A percentile compares a stretch with the other conserved stretches of the same genome.
Conservation (phyloP, 2,329 filamentous ascomycete genomes). For the Daldinia eschscholtzii region DNA sequence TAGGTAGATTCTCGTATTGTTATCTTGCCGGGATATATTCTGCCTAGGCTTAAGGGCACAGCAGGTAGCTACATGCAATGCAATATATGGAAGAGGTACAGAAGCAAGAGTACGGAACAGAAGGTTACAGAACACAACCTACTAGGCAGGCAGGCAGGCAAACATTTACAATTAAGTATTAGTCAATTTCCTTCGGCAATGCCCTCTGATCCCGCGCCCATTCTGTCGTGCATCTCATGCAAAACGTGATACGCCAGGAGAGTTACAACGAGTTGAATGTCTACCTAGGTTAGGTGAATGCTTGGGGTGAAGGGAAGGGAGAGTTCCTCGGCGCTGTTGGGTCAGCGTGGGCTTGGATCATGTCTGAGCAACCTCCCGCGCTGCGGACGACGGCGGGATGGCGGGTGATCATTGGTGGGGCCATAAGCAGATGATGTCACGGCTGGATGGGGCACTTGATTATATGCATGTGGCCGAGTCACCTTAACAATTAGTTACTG, state of each 20-base stretch:
- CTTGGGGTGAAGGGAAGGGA: neutral
- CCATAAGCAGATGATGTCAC: conserved; percentile 41
- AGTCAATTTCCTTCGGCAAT: conserved; percentile 32
- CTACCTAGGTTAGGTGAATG: conserved; percentile 5
- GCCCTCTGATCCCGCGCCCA: conserved; percentile 33
- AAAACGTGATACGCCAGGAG: conserved; percentile 38
- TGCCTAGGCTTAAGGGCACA: conserved; percentile 30
- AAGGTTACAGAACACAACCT: conserved; percentile 4
- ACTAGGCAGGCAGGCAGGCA: no score
- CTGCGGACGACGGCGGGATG: conserved; percentile 20
- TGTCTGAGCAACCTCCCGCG: conserved; percentile 15
- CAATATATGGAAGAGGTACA: conserved; percentile 5
- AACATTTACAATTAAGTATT: conserved; percentile 34
- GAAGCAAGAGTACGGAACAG: conserved; percentile 8
- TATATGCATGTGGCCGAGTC: conserved; percentile 34
- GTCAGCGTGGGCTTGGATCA: conserved; percentile 4
- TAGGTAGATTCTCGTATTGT: conserved; percentile 23
- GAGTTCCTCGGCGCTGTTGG: conserved; percentile 12
- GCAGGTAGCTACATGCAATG: conserved; percentile 16
- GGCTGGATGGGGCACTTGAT: conserved; percentile 30
- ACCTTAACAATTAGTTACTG: conserved; percentile 15
- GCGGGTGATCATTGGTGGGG: conserved; percentile 40
- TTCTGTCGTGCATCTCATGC: conserved; percentile 32
- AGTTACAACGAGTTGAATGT: conserved; percentile 33
- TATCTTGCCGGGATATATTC: conserved; percentile 37